Evolutionary conservation across 805 yeast genomes (phyloP).

Genomic region (Maudiozyma serrabonitensis): DNA sequence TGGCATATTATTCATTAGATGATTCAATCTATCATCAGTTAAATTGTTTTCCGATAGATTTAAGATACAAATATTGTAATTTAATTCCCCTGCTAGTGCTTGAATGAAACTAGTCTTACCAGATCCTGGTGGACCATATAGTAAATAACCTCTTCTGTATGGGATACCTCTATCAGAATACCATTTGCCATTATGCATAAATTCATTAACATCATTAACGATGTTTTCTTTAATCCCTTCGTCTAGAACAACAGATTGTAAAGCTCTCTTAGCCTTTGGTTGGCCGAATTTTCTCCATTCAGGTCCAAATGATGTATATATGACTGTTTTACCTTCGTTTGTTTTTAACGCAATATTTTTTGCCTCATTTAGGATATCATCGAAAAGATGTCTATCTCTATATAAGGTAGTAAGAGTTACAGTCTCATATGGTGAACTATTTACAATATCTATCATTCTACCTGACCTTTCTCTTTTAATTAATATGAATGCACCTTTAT

Average conservation of each 20-base stretch:
- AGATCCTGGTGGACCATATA: conserved; percentile 96
- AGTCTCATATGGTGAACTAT: conserved; percentile 92
- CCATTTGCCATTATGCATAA: conserved; percentile 76
- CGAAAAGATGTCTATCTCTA: conserved; percentile 63
- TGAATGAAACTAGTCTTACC: conserved; percentile 95
- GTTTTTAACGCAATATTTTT: conserved; percentile 69
- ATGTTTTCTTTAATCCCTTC: conserved; percentile 58
- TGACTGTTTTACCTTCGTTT: conserved; percentile 87
- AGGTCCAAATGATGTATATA: conserved; percentile 93
- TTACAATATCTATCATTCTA: conserved; percentile 75
- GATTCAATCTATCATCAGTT: conserved; percentile 90
- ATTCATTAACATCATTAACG: conserved; percentile 66
- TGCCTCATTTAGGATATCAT: conserved; percentile 71
- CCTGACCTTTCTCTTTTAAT: conserved; percentile 88
- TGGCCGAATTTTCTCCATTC: conserved; percentile 98
- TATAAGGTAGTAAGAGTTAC: conserved; percentile 87
- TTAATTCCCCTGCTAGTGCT: conserved; percentile 92
- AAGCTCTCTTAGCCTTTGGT: conserved; percentile 76
- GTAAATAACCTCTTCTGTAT: conserved; percentile 84
- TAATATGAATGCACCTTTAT: conserved; percentile 79
- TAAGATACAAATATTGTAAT: conserved; percentile 88
- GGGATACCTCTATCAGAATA: conserved; percentile 96
- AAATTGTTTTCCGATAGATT: conserved; percentile 84
- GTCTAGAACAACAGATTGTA: conserved; percentile 83
- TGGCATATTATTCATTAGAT: conserved; percentile 93